Conservation (phyloP, 441 rosid species). For the Populus hybrid region DNA sequence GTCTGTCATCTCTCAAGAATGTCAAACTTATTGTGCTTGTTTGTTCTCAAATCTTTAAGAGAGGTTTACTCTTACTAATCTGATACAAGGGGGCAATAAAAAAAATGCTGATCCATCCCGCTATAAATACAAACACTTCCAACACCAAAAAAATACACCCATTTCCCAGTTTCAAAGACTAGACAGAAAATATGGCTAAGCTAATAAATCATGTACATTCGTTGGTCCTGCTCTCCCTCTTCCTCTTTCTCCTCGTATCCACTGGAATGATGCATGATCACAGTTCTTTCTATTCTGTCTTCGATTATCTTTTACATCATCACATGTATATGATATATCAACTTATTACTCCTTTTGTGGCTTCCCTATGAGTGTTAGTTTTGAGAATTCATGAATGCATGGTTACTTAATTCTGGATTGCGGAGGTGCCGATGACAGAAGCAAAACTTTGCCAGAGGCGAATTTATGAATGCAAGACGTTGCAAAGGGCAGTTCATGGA, state of each 20-base stretch:
- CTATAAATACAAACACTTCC: no score
- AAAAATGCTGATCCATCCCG: no score
- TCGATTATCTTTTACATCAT: not conserved
- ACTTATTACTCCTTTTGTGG: not conserved
- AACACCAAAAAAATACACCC: no score
- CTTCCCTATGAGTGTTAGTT: not conserved
- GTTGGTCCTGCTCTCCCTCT: no score
- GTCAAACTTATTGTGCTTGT: not conserved
- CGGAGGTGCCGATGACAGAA: not conserved
- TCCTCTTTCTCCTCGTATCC: no score
- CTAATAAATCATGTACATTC: no score
- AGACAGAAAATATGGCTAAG: no score
- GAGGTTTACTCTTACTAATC: not conserved
- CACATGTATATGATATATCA: not conserved
- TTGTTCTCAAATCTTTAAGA: not conserved
- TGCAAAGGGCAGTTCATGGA: conserved; percentile 43
- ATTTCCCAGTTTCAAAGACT: no score
- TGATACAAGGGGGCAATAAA: not conserved
- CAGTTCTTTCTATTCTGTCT: not conserved
- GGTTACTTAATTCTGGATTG: not conserved
- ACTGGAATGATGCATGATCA: not conserved
- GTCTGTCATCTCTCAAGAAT: not conserved
- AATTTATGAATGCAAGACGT: conserved; percentile 39
- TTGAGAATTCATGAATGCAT: not conserved
- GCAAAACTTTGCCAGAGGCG: not conserved